These are phyloP conservation scores for Amaranthus hypochondriacus DNA, from an alignment of 148 eudicot species.

Conservation along the genomic window DNA sequence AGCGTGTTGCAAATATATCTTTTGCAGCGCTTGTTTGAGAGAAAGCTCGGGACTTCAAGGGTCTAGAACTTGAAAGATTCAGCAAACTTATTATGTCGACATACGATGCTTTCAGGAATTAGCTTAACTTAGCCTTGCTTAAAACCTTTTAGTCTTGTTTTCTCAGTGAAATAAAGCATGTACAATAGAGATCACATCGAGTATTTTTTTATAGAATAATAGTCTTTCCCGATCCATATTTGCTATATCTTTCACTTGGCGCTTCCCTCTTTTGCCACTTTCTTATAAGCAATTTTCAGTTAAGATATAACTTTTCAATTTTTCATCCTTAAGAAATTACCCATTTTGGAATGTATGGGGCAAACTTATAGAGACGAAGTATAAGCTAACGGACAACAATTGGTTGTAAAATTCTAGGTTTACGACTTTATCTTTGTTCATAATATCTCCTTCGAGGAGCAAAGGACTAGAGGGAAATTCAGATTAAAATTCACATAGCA, in stretches of 20 bases:
- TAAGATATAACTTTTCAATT: no score
- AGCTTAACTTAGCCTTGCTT: conserved; percentile 5
- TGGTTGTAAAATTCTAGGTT: no score
- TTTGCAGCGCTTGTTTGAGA: conserved; percentile 65
- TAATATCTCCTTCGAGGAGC: no score
- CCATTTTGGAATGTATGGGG: no score
- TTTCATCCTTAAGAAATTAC: no score
- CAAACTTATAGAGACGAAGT: no score
- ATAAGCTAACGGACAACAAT: no score
- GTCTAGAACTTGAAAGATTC: conserved; percentile 28
- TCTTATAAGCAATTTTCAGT: no score
- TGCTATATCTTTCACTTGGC: background rate
- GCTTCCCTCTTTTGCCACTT: background rate
- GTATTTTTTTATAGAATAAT: background rate
- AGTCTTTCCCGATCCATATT: background rate
- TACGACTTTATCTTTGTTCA: no score
- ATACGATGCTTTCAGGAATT: conserved; percentile 1
- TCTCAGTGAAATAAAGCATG: background rate
- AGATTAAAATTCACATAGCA: no score
- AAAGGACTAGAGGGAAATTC: no score
- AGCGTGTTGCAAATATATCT: conserved; percentile 81
- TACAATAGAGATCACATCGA: conserved; percentile 13
- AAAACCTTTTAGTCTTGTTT: background rate
- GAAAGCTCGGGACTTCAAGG: conserved; percentile 62
- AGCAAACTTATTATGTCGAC: conserved; percentile 5